Evolutionary conservation across 2,329 filamentous ascomycete genomes (phyloP), one percentile per base, ranked within the genome.

Genomic region (Aspergillus nomiae): DNA sequence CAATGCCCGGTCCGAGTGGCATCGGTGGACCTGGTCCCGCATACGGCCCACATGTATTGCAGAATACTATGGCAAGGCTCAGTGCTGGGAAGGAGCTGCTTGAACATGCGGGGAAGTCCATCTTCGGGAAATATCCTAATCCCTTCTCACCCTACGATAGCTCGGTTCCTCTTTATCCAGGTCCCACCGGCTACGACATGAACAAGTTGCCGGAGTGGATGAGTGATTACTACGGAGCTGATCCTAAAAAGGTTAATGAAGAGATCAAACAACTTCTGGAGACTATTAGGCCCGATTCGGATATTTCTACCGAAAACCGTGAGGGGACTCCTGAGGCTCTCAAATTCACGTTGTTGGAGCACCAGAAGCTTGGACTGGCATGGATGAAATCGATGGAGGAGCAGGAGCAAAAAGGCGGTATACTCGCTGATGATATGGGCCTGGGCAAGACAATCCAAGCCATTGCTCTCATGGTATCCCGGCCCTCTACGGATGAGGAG

Each of bases 381-480:
- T 95, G 92, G 92, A 86, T 95, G 79, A 88, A 88, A 70, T 85
- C 86, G 8, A 91, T 89, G 82, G 92, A 94, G 75, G 83, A 86
- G 61, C 88, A 91, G 10, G 83, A 81, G 2, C 87, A 89, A 59
- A 92, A 90, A 70, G 91, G 91, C 21, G 90, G 91, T 26, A 92
- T 94, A 60, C 81, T 94, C 28, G 90, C 89, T 1, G 90, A 92
- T 70, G 90, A 92, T 66, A 95, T 94, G 92, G 92, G 92, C 9
- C 81, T 94, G 12, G 92, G 92, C 9, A 94, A 95, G 77, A 94
- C 92, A 0, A 89, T 97, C 28, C 92, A 94, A 65, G 89, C 91
- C 6, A 82, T 97, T 26, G 87, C 93, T 4, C 83, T 97, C 50
- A 90, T 96, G 69, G 82, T 92, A 14, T 85, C 86, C 7, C 85